Percentiles rank a stretch among this genome's conserved stretches.
phyloP scores from a whole-genome alignment of 306 rosid genomes.

The Hylodesmum podocarpum region DNA sequence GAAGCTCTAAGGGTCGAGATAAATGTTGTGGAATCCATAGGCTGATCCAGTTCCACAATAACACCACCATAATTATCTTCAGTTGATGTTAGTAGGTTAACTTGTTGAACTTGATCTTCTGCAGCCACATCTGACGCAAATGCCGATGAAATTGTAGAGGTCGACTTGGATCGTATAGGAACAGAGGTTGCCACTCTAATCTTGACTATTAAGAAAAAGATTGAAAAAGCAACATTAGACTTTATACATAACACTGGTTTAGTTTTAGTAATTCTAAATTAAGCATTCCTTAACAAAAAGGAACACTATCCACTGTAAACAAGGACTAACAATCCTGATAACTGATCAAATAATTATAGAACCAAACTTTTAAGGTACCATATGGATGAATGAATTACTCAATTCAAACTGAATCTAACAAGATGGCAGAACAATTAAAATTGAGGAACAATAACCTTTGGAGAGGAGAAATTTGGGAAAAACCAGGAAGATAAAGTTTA shows the following conservation, averaged over 20 bases:
- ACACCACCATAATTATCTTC: slow-evolving; percentile 66
- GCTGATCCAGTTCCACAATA: slow-evolving; percentile 55
- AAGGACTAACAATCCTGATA: slow-evolving; percentile 5
- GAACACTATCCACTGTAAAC: not conserved
- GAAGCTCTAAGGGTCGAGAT: slow-evolving; percentile 56
- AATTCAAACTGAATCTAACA: slow-evolving; percentile 5
- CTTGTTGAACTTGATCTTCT: slow-evolving; percentile 32
- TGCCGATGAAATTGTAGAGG: slow-evolving; percentile 29
- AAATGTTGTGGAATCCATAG: slow-evolving; percentile 54
- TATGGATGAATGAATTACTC: slow-evolving; percentile 6
- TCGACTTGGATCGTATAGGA: slow-evolving; percentile 28
- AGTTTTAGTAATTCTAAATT: not conserved
- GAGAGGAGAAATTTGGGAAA: not conserved
- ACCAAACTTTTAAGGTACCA: not conserved
- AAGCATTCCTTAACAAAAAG: slow-evolving; percentile 4
- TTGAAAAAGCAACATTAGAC: slow-evolving; percentile 5
- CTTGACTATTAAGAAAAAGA: slow-evolving; percentile 24
- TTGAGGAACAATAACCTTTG: not conserved
- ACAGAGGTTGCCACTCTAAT: slow-evolving; percentile 7
- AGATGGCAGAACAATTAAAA: not conserved
- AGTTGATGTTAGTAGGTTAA: slow-evolving; percentile 42
- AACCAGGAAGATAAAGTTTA: not conserved
- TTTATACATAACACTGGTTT: not conserved
- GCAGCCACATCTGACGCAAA: slow-evolving; percentile 26
- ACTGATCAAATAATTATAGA: not conserved